phyloP scores from a whole-genome alignment of 2,329 filamentous ascomycete genomes.

The Aspergillus jensenii region DNA sequence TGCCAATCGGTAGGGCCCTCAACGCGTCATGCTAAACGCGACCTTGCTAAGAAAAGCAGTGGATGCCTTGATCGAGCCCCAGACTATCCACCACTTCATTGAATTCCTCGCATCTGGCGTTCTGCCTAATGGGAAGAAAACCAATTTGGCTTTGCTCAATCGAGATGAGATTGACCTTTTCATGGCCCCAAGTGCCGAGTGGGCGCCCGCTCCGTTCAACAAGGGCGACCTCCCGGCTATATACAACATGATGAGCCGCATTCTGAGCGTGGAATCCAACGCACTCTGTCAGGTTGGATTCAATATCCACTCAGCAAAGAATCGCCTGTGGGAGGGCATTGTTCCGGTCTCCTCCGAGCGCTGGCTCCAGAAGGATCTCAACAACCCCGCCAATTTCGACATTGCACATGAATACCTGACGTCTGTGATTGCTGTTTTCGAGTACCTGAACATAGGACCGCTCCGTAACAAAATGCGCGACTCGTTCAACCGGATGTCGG shows the following conservation, averaged over 20 bases:
- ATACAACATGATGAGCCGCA: neutral
- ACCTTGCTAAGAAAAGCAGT: neutral
- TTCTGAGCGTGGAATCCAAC: neutral
- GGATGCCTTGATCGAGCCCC: neutral
- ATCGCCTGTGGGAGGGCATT: slow-evolving; percentile 26
- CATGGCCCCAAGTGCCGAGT: neutral
- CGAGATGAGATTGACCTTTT: neutral
- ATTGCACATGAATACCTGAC: slow-evolving; percentile 23
- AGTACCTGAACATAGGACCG: slow-evolving; percentile 22
- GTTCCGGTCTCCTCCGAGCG: slow-evolving; percentile 21
- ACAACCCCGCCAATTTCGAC: slow-evolving; percentile 19
- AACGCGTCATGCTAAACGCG: neutral
- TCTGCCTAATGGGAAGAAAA: neutral
- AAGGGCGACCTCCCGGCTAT: neutral
- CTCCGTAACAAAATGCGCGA: slow-evolving; percentile 18
- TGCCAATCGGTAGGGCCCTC: neutral
- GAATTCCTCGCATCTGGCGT: neutral
- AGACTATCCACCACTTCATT: neutral
- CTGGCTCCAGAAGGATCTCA: slow-evolving; percentile 23
- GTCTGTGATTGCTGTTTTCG: slow-evolving; percentile 22
- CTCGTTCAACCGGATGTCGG: slow-evolving; percentile 26
- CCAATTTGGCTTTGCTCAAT: neutral
- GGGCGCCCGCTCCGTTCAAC: neutral
- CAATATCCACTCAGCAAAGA: slow-evolving; percentile 26
- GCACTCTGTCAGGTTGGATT: slow-evolving; percentile 22